Evolutionary conservation across 805 yeast genomes (phyloP).

Genomic region (Zygotorulaspora florentina): DNA sequence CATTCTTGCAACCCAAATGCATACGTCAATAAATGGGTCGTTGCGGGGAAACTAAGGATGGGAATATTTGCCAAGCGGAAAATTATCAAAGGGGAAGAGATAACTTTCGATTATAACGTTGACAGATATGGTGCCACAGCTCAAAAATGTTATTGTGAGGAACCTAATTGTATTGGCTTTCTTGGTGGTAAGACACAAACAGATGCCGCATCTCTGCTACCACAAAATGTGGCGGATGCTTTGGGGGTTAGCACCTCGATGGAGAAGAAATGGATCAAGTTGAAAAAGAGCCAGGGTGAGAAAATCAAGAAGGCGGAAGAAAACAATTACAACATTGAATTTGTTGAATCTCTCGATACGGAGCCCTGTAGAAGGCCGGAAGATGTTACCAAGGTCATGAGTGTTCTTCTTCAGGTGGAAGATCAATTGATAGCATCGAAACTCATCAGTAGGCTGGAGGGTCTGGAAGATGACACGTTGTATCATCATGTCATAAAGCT

Average conservation of each 20-base stretch:
- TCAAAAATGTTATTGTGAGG: slow-evolving; percentile 93
- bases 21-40: slow-evolving; percentile 96
- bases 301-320: slow-evolving; percentile 44
- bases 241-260: slow-evolving; percentile 66
- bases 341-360: slow-evolving; percentile 56
- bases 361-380: slow-evolving; percentile 42
- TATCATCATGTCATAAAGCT: slow-evolving; percentile 61
- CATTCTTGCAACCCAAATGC: slow-evolving; percentile 96
- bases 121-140: slow-evolving; percentile 94
- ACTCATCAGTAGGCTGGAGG: slow-evolving; percentile 59
- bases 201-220: slow-evolving; percentile 77
- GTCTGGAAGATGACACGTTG: slow-evolving; percentile 45
- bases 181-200: slow-evolving; percentile 98
- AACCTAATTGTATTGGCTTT: slow-evolving; percentile 84
- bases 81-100: slow-evolving; percentile 76
- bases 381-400: slow-evolving; percentile 75
- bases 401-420: slow-evolving; percentile 72
- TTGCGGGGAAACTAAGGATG: slow-evolving; percentile 84
- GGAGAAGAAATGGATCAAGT: slow-evolving; percentile 69
- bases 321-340: slow-evolving; percentile 57
- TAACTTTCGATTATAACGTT: slow-evolving; percentile 79
- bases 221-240: slow-evolving; percentile 81
- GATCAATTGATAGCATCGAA: slow-evolving; percentile 60
- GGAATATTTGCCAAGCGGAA: slow-evolving; percentile 85
- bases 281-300: slow-evolving; percentile 47